These are phyloP conservation scores for Colletotrichum abscissum DNA, from an alignment of 2,329 filamentous ascomycete genomes.

Conservation along the genomic window DNA sequence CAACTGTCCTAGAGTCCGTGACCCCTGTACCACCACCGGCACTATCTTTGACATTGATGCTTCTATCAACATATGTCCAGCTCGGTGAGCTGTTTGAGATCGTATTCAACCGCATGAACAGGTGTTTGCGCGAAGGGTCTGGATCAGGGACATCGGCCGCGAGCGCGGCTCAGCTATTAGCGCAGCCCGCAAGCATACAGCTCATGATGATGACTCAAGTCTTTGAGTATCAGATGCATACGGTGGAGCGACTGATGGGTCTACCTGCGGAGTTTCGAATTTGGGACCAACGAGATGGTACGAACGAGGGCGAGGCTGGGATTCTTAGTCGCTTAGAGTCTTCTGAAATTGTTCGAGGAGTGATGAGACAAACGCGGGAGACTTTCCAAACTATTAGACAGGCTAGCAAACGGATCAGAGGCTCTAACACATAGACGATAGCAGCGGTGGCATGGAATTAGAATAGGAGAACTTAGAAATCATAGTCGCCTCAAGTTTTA, in stretches of 20 bases:
- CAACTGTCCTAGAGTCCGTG: background rate
- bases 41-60: background rate
- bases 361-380: background rate
- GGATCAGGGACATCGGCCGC: background rate
- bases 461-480: background rate
- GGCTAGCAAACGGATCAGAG: background rate
- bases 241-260: background rate
- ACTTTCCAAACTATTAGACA: background rate
- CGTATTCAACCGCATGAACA: background rate
- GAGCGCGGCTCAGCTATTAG: background rate
- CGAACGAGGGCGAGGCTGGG: background rate
- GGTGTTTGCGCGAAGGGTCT: background rate
- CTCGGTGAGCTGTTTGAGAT: background rate
- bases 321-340: background rate
- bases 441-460: background rate
- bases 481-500: no score
- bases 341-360: background rate
- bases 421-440: background rate
- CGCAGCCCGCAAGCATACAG: background rate
- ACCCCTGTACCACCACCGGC: background rate
- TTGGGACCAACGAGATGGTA: background rate
- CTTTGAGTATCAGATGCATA: constrained; percentile 2
- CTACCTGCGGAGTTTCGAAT: background rate
- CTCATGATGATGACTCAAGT: constrained; percentile 1
- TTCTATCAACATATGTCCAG: background rate